Conservation (phyloP, 345 rosid genomes). For the Lepidium aucheri region DNA sequence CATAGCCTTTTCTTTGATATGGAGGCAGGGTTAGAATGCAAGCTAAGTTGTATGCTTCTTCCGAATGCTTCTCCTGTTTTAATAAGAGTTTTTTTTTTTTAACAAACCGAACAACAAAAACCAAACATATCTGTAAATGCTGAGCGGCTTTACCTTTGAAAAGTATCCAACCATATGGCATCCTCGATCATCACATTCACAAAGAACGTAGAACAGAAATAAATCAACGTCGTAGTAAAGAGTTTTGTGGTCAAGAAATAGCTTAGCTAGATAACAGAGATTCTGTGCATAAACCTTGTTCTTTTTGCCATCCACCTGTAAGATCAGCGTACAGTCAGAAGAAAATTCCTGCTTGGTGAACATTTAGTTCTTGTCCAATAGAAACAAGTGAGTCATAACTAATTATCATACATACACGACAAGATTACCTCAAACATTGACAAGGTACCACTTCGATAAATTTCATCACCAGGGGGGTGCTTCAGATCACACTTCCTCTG, state of each 20-base stretch:
- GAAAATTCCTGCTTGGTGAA: neutral
- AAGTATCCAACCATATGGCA: conserved; percentile 99
- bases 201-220: conserved; percentile 42
- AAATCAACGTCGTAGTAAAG: conserved; percentile 97
- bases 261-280: conserved; percentile 92
- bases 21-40: conserved; percentile 97
- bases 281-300: conserved; percentile 52
- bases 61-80: conserved; percentile 91
- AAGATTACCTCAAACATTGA: conserved; percentile 89
- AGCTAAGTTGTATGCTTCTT: conserved; percentile 93
- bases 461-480: conserved; percentile 98
- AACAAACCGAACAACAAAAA: neutral
- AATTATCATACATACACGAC: neutral
- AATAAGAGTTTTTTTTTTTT: neutral
- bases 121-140: neutral
- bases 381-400: neutral
- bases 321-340: neutral
- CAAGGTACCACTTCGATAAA: conserved; percentile 83
- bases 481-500: conserved; percentile 93
- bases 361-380: neutral
- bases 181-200: conserved; percentile 94
- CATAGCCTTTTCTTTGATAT: conserved; percentile 98
- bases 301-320: conserved; percentile 30
- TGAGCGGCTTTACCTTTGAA: conserved; percentile 35
- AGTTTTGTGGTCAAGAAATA: conserved; percentile 98